Evolutionary conservation across 2,329 filamentous ascomycete species (phyloP), one percentile per base, ranked within the genome.

Genomic region (Cladophialophora chaetospira): DNA sequence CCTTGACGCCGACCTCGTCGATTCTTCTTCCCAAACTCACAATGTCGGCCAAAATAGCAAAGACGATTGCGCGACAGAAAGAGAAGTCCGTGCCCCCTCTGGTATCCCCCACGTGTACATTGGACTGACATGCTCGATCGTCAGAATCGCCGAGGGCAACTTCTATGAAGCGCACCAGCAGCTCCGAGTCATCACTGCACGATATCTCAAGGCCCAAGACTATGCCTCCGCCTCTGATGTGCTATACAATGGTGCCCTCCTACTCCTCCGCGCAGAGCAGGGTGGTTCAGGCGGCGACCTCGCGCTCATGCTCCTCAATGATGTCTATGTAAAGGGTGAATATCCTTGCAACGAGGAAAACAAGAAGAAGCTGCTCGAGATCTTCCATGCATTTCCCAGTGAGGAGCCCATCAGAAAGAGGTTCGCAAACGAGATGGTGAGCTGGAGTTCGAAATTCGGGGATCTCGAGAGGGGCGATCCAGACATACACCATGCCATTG

Each of bases 111-210:
- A 19, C 5, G n/a, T 8, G n/a, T n/a, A n/a, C 42, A 19, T 28
- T 6, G 19, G 15, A 28, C 51, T 25, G 13, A 42, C 36, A 25
- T 35, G 57, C 23, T 25, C 31, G 44, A 47, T 45, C 38, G 60
- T 53, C 67, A 89, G 91, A 74, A 96, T 96, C 74, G 81, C 85
- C 65, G 91, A 95, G 74, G 93, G 92, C 69, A 88, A 94, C 72
- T 97, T 85, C 81, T 99, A 99, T 79, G 94, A 99, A 82, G 94
- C 94, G 57, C 93, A 97, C 77, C 94, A 99, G 75, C 94, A 99
- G 79, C 90, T 96, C 65, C 91, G 94, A 62, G 92, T 97, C 53
- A 93, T 97, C 66, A 92, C 92, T 60, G 88, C 91, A 35, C 91
- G 95, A 56, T 96, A 99, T 77, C 86, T 93, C 72, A 97, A 97